Conservation (phyloP, 2,329 filamentous ascomycete genomes). For the Karstenula rhodostoma region DNA sequence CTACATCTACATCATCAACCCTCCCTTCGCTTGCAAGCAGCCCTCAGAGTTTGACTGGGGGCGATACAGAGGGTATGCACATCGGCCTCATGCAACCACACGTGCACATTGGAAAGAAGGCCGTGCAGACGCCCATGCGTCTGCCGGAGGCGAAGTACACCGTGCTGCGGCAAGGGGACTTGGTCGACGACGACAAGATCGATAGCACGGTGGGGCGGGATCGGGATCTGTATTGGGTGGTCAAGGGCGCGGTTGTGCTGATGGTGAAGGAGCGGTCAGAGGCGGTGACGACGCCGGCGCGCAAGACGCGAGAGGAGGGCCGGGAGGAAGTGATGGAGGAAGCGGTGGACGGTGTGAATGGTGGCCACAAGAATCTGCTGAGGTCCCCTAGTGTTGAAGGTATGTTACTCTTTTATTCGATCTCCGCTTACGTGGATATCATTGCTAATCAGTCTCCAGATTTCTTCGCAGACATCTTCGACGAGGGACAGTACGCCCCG, state of each 20-base stretch:
- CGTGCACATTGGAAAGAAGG: background rate
- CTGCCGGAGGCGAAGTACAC: background rate
- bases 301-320: background rate
- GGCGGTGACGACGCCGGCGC: background rate
- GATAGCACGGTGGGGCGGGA: background rate
- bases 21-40: background rate
- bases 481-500: background rate
- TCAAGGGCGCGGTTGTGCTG: background rate
- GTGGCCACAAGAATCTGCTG: background rate
- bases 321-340: background rate
- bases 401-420: background rate
- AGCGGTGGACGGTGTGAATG: background rate
- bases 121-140: background rate
- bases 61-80: background rate
- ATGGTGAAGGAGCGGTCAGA: background rate
- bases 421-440: no score
- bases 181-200: background rate
- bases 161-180: background rate
- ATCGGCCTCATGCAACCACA: background rate
- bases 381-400: constrained; percentile 4
- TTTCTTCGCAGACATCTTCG: background rate
- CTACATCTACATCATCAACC: background rate
- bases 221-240: background rate
- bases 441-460: background rate
- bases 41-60: background rate